Evolutionary conservation across 495 filamentous ascomycete genomes (phyloP), one percentile per base, ranked within the genome.

Genomic region (Darksidea phi): DNA sequence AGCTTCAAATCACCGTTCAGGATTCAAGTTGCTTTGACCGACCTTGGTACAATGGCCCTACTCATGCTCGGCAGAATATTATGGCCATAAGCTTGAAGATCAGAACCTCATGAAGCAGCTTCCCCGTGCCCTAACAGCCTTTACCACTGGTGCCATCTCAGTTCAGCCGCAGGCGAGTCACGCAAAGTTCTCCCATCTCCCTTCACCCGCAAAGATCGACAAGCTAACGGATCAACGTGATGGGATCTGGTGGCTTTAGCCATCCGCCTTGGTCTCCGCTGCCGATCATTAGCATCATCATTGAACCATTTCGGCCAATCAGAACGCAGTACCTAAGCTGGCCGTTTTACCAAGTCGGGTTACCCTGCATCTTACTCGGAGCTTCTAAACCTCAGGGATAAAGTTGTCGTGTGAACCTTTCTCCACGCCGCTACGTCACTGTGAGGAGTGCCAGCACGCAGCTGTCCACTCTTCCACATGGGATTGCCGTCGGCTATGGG

Each of bases 181-280:
- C 21, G 5, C 54, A 48, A 57, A n/a, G n/a, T 10, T 48, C n/a
- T 47, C 54, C 38, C 36, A 48, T 18, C 15, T 17, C 25, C 26
- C 21, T 24, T 20, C 54, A 32, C 18, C 41, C 28, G 13, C 41
- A 15, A 43, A 43, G 46, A 50, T 50, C 55, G n/a, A 17, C 20
- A n/a, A 47, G 15, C 48, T 21, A 55, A 48, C 26, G 42, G 48
- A 41, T 28, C 60, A 56, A 47, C 42, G 45, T 56, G 52, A 63
- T 20, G 38, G 45, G 46, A 56, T 48, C 38, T 32, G 26, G 60
- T 57, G 53, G 53, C 60, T 52, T 21, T 21, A 48, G 53, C 60
- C 60, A 55, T 24, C 60, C 60, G 60, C 42, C 54, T 63, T 57
- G 60, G 60, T 37, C 28, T 63, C 46, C 53, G 46, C 36, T 32